phyloP scores from a whole-genome alignment of 352 stramenopile genomes.

The Elongisporangium senticosum region DNA sequence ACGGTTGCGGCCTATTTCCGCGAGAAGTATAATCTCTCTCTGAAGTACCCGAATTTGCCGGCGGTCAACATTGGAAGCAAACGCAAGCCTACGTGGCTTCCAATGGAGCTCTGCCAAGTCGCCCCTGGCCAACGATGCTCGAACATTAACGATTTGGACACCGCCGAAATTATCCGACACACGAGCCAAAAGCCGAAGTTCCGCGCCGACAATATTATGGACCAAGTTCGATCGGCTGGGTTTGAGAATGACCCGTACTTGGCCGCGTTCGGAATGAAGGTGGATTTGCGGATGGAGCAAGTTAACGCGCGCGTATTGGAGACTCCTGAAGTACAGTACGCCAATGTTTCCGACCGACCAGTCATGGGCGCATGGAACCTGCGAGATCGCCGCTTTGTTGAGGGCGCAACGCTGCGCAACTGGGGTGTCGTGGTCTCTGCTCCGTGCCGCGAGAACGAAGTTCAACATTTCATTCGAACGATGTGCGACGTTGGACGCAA shows the following conservation, averaged over 20 bases:
- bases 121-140: conserved; percentile 60
- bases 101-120: conserved; percentile 80
- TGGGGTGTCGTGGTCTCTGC: conserved; percentile 55
- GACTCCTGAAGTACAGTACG: conserved; percentile 60
- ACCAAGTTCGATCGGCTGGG: conserved; percentile 51
- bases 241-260: conserved; percentile 73
- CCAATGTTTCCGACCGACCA: conserved; percentile 53
- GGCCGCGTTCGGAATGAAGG: conserved; percentile 50
- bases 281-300: conserved; percentile 44
- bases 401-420: conserved; percentile 36
- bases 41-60: conserved; percentile 67
- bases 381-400: conserved; percentile 60
- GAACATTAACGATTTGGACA: conserved; percentile 79
- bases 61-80: conserved; percentile 66
- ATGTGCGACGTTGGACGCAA: conserved; percentile 30
- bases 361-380: conserved; percentile 71
- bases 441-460: conserved; percentile 24
- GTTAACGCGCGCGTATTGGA: conserved; percentile 45
- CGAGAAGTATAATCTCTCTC: conserved; percentile 44
- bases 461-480: conserved; percentile 37
- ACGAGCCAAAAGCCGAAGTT: conserved; percentile 46
- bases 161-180: conserved; percentile 78
- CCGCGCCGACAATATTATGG: conserved; percentile 50
- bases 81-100: conserved; percentile 51
- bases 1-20: conserved; percentile 61